These are phyloP conservation scores for Friedmanniomyces endolithicus DNA, from an alignment of 495 filamentous ascomycete species.

Conservation along the genomic window DNA sequence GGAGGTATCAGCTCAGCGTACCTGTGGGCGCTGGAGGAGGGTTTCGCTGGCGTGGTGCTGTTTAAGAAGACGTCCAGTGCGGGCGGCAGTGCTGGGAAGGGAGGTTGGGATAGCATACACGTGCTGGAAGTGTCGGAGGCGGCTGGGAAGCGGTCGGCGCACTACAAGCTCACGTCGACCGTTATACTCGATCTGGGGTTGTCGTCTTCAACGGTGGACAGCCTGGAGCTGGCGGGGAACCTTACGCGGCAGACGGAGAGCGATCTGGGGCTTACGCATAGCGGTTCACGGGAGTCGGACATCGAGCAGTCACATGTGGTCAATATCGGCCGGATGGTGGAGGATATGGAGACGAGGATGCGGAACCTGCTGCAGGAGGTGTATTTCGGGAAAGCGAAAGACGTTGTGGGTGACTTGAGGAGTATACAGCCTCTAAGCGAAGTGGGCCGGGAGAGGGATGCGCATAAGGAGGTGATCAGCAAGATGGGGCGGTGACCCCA, in stretches of 20 bases:
- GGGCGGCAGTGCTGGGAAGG: slow-evolving; percentile 25
- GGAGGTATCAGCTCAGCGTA: slow-evolving; percentile 91
- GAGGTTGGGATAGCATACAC: slow-evolving; percentile 96
- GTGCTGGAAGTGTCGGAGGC: slow-evolving; percentile 93
- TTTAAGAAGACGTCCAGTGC: slow-evolving; percentile 56
- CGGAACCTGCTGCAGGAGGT: slow-evolving; percentile 96
- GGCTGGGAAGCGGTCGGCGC: slow-evolving; percentile 56
- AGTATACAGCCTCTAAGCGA: slow-evolving; percentile 82
- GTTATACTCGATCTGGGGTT: slow-evolving; percentile 82
- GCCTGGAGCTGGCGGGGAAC: slow-evolving; percentile 89
- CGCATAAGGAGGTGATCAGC: slow-evolving; percentile 83
- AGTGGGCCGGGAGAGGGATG: slow-evolving; percentile 69
- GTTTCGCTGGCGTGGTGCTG: slow-evolving; percentile 90
- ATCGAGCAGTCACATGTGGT: slow-evolving; percentile 80
- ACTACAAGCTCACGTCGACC: slow-evolving; percentile 96
- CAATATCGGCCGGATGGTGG: slow-evolving; percentile 84
- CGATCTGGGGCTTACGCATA: slow-evolving; percentile 58
- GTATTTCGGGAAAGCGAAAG: slow-evolving; percentile 98
- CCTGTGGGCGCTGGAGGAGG: slow-evolving; percentile 97
- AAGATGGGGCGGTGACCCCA: slow-evolving; percentile 44
- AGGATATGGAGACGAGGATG: slow-evolving; percentile 99
- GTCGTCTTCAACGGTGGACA: slow-evolving; percentile 58
- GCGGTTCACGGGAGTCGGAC: slow-evolving; percentile 36
- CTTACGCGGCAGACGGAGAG: slow-evolving; percentile 94
- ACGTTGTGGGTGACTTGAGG: slow-evolving; percentile 93